These are phyloP conservation scores for Tolypocladium tundrense DNA, from an alignment of 2,329 filamentous ascomycete genomes.

Conservation along the genomic window DNA sequence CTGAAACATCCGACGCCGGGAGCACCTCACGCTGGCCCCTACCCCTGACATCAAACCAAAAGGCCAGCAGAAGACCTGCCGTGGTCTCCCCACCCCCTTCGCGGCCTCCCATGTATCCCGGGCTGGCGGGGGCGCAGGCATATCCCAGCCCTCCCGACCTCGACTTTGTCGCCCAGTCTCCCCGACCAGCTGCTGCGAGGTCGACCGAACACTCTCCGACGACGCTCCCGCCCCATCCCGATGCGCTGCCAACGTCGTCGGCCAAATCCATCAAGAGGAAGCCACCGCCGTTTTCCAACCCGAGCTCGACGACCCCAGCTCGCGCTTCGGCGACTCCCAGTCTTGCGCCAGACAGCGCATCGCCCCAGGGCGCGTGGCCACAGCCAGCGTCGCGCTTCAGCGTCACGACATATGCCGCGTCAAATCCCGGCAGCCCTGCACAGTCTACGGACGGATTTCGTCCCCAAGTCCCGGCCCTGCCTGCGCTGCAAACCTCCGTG, in stretches of 20 bases:
- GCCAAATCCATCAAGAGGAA: conserved; percentile 35
- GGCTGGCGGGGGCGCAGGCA: conserved; percentile 10
- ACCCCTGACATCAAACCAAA: conserved; percentile 22
- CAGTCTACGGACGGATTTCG: conserved; percentile 13
- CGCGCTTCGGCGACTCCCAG: conserved; percentile 7
- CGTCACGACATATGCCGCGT: conserved; percentile 50
- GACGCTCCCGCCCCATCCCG: conserved; percentile 11
- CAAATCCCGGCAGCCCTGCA: conserved; percentile 19
- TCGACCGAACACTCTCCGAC: conserved; percentile 3
- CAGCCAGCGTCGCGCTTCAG: conserved; percentile 54
- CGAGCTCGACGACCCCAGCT: background rate
- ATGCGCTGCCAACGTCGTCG: conserved; percentile 12
- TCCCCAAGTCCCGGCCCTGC: conserved; percentile 13
- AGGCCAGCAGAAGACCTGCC: conserved; percentile 15
- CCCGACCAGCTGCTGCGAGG: conserved; percentile 4
- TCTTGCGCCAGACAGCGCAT: conserved; percentile 11
- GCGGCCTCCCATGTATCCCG: background rate
- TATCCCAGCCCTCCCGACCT: conserved; percentile 24
- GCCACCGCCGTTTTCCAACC: conserved; percentile 23
- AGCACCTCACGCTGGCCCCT: conserved; percentile 4
- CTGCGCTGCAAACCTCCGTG: conserved; percentile 12
- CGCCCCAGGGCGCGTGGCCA: conserved; percentile 27
- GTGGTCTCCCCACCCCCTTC: conserved; percentile 10
- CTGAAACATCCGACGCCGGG: conserved; percentile 22
- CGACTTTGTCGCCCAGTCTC: conserved; percentile 13